These are phyloP conservation scores for Ophidiomyces ophidiicola DNA, from an alignment of 2,329 filamentous ascomycete species.

Conservation along the genomic window DNA sequence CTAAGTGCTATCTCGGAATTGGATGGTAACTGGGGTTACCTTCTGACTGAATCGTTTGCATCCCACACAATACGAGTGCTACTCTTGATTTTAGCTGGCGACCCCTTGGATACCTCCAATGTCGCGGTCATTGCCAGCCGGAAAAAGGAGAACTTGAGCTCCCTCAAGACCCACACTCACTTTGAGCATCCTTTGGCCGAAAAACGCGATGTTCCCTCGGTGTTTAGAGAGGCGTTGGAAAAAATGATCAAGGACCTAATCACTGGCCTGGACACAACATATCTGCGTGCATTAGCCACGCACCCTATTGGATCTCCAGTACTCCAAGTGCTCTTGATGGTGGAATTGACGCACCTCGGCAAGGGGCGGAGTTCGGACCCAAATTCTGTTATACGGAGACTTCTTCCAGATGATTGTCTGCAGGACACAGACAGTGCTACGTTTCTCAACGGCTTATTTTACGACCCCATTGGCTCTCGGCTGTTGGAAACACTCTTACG, in stretches of 20 bases:
- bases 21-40: slow-evolving; percentile 67
- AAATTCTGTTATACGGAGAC: slow-evolving; percentile 58
- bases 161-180: slow-evolving; percentile 38
- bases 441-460: slow-evolving; percentile 77
- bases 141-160: slow-evolving; percentile 74
- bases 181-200: slow-evolving; percentile 40
- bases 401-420: slow-evolving; percentile 70
- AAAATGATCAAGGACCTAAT: slow-evolving; percentile 73
- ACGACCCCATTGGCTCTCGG: slow-evolving; percentile 80
- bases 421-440: slow-evolving; percentile 61
- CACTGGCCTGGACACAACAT: slow-evolving; percentile 61
- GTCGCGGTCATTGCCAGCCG: slow-evolving; percentile 77
- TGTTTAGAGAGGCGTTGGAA: slow-evolving; percentile 63
- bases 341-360: slow-evolving; percentile 66
- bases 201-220: slow-evolving; percentile 54
- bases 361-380: slow-evolving; percentile 54
- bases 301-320: slow-evolving; percentile 87
- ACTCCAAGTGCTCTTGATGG: slow-evolving; percentile 75
- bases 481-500: slow-evolving; percentile 77
- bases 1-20: slow-evolving; percentile 74
- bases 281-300: slow-evolving; percentile 69
- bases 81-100: slow-evolving; percentile 71
- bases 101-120: slow-evolving; percentile 59
- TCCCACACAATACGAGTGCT: slow-evolving; percentile 84
- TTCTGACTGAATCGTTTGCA: slow-evolving; percentile 79